Evolutionary conservation across 208 protist species (phyloP).

Genomic region (Herpetomonas muscarum): DNA sequence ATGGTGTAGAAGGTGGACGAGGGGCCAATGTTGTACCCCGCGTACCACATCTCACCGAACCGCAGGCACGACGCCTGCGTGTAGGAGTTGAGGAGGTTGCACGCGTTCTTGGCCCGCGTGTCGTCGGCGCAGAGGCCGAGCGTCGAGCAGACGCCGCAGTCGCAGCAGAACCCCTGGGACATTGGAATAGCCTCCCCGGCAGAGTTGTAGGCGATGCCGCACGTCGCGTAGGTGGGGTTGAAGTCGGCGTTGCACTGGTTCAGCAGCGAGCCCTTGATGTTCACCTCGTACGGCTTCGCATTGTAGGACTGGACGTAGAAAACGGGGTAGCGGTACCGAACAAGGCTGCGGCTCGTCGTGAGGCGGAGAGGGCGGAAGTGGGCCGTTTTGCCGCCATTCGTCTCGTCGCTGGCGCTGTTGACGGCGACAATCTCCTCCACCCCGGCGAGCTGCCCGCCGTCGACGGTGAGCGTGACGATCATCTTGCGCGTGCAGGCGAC

Average conservation of each 20-base stretch:
- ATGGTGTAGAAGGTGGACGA: slow-evolving; percentile 56
- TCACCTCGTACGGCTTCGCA: slow-evolving; percentile 74
- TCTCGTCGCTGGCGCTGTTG: slow-evolving; percentile 44
- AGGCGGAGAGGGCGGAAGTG: slow-evolving; percentile 60
- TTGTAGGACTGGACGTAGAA: slow-evolving; percentile 85
- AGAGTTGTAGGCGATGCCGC: slow-evolving; percentile 47
- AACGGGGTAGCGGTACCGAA: slow-evolving; percentile 77
- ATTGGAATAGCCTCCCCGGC: slow-evolving; percentile 48
- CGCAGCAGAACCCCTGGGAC: slow-evolving; percentile 87
- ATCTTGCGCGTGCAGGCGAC: slow-evolving; percentile 74
- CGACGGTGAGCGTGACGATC: slow-evolving; percentile 70
- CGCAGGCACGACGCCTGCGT: slow-evolving; percentile 79
- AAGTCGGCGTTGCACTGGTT: slow-evolving; percentile 60
- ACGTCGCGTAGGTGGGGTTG: slow-evolving; percentile 45
- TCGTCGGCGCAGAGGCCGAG: slow-evolving; percentile 54
- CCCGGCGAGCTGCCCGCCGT: slow-evolving; percentile 42
- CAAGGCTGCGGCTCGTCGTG: slow-evolving; percentile 49
- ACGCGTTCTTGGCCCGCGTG: slow-evolving; percentile 44
- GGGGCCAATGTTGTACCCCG: slow-evolving; percentile 72
- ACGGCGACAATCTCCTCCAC: slow-evolving; percentile 67
- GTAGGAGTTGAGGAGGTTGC: slow-evolving; percentile 54
- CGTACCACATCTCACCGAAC: slow-evolving; percentile 73
- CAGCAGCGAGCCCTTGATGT: slow-evolving; percentile 38
- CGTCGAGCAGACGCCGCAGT: slow-evolving; percentile 60
- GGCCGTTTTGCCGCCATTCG: slow-evolving; percentile 16